Conservation (phyloP, 306 rosid genomes). For the Pueraria montana region DNA sequence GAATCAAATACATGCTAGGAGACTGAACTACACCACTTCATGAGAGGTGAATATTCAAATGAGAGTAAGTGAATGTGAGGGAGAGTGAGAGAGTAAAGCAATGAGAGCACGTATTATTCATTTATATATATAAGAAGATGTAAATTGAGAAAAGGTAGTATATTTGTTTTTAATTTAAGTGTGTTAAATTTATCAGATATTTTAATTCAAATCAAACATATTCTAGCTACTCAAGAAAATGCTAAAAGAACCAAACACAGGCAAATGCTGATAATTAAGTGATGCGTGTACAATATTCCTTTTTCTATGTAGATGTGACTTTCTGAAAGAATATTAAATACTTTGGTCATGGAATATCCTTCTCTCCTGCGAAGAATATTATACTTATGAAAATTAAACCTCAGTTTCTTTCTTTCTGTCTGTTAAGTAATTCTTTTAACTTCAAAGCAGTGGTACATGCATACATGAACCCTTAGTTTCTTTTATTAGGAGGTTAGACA, state of each 20-base stretch:
- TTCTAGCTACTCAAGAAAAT: no score
- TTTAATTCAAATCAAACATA: no score
- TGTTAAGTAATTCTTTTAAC: not conserved
- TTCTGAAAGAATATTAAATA: not conserved
- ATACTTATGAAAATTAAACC: not conserved
- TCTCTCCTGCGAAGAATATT: conserved; percentile 22
- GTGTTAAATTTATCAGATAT: no score
- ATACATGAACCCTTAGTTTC: not conserved
- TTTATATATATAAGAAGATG: no score
- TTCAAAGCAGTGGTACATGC: not conserved
- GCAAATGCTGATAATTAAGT: not conserved
- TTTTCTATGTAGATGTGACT: not conserved
- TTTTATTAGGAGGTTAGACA: not conserved
- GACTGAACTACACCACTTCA: no score
- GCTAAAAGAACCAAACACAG: not conserved
- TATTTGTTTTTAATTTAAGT: no score
- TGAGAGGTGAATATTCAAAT: no score
- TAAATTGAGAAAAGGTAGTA: no score
- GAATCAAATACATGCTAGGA: no score
- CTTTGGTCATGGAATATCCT: not conserved
- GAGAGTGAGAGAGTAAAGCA: no score
- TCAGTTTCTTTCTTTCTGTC: not conserved
- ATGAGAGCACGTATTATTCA: no score
- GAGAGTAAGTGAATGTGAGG: no score
- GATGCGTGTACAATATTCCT: not conserved